Base-by-base conservation (phyloP, 768 basidiomycete species). In the Trametes elegans region DNA sequence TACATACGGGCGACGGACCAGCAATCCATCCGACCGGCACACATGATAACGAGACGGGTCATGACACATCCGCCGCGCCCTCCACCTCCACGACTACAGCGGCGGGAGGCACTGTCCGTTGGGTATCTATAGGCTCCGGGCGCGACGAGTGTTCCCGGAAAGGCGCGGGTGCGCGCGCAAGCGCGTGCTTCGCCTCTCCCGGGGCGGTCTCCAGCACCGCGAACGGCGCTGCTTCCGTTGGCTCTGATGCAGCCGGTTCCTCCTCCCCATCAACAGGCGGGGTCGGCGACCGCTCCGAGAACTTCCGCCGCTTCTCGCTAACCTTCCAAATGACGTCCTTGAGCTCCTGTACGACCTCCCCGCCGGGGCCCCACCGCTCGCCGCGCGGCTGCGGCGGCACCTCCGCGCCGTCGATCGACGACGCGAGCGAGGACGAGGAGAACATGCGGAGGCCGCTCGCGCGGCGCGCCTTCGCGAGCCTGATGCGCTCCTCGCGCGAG, bases 271-370 rank as follows among this genome's bases (percentile, higher is more conserved):
- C n/a, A 18, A 18, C 10, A 8, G 13, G 24, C 0, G 29, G 41
- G 21, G 35, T 27, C 41, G 44, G 35, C 16, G 27, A 13, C 60
- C 54, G 64, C 57, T 73, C 69, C 10, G 62, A 64, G 77, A 85
- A 74, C 68, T 76, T 77, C 56, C 85, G 71, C 66, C 83, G 74
- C 63, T 77, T 76, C 70, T 91, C 87, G 28, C 88, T 80, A 8
- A 92, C 90, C 67, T 90, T 87, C 87, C 87, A 89, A 27, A 92
- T 92, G 10, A 92, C 89, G 62, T 91, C 90, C 68, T 87, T 89
- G 59, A 92, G 73, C 68, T 92, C 90, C 66, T 89, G 83, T 5
- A 92, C 88, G 31, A 92, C 88, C 57, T 91, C 90, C 1, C 83
- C 85, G 4, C 83, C 81, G 7, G 87, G 88, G 0, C 87, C 88